Base-by-base conservation (phyloP, 345 rosid genomes). In the Syzygium aromaticum region DNA sequence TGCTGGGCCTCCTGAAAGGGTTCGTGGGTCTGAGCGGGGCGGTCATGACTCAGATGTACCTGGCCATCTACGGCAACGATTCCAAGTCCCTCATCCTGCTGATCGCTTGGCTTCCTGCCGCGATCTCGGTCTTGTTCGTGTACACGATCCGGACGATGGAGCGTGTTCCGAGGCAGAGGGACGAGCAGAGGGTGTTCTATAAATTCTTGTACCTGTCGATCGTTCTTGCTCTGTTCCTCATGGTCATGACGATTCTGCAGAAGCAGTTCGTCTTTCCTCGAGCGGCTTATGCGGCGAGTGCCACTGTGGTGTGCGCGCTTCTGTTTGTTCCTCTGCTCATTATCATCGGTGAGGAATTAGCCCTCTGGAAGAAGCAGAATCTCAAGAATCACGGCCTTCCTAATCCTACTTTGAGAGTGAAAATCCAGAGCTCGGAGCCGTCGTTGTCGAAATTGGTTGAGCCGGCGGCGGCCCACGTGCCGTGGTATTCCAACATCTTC, bases 1-100 rank as follows among this genome's bases (percentile, higher is more conserved):
- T 96, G 96, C 86, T 97, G 57, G 99, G 99, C 30, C 89, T 97
- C 2, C 90, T 97, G 56, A 97, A 97, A 87, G 99, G 99, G 38
- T 96, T 91, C 85, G 94, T 94, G 8, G 98, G 99, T 25, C 86
- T 97, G 28, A 96, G 99, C 87, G 99, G 98, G 9, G 99, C 98
- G 19, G 91, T 97, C 30, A 86, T 95, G 90, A 97, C 99, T 1
- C 99, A 96, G 85, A 87, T 97, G 86, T 96, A 97, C 90, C 86
- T 95, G 73, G 98, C 99, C 17, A 90, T 96, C 13, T 97, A 97
- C 77, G 99, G 98, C 15, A 89, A 91, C 53, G 98, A 96, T 83
- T 93, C 98, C 0, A 94, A 94, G 84, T 93, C 98, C 85, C 88
- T 97, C 54, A 94, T 97, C 87, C 91, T 97, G 28, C 93, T 96